Evolutionary conservation across 1,284 basidiomycete genomes (phyloP), one percentile per base, ranked within the genome.

Genomic region (Filobasidium uniguttulatum): DNA sequence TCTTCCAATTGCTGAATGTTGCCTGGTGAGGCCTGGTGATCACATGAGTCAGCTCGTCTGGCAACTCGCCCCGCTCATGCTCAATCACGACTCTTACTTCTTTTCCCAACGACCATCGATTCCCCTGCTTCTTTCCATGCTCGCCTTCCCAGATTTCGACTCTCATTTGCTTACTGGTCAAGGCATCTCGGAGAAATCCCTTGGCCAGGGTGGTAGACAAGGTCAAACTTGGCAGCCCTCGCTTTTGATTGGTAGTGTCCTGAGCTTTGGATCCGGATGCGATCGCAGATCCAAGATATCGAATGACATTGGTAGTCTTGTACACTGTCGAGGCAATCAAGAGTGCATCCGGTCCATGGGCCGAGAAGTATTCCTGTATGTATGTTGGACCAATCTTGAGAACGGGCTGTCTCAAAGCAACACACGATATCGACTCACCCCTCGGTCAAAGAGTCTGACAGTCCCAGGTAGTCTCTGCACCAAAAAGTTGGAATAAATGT

Each of bases 1-100:
- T 97, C 94, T 68, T 98, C 94, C 14, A 98, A 80, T 25, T 84
- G 81, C 62, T 87, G 84, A 9, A 98, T 71, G 65, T 98, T 98
- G 46, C 94, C 94, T 0, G 94, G 94, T 4, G 88, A 91, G 0
- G 90, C 90, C 82, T 86, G 48, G n/a, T 12, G 30, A 36, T 10
- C 31, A 34, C 6, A 19, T 1, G 2, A 9, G n/a, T 12, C 22
- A 40, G 31, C 17, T 12, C 48, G 49, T 55, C 57, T 34, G n/a
- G 48, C 22, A 57, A 53, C 49, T 49, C 58, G 34, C 52, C 43
- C 3, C 29, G 7, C 4, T 29, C 20, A 37, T 10, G 8, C 26
- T 29, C 19, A 12, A 41, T 23, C 3, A 23, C 12, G 43, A 46
- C 25, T 57, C 73, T 53, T 56, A 82, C 87, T 74, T 87, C 81